Conservation (phyloP, 805 yeast genomes). For the Brettanomyces naardenensis region DNA sequence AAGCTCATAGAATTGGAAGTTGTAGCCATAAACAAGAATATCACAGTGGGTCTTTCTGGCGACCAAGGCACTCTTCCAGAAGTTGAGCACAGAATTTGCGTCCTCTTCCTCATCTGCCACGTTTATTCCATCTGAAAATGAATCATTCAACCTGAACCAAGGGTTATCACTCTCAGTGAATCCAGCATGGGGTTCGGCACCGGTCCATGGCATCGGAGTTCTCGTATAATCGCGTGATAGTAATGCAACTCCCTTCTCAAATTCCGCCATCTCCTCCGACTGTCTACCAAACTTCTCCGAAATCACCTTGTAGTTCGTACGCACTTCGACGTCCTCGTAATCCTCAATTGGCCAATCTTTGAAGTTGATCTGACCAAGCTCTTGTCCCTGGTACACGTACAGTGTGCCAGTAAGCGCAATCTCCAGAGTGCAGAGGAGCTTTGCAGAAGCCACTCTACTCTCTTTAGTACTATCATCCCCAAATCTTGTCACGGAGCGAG, state of each 20-base stretch:
- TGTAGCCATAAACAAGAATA: conserved; percentile 34
- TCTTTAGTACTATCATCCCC: conserved; percentile 32
- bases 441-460: conserved; percentile 33
- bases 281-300: background rate
- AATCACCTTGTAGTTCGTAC: background rate
- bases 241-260: background rate
- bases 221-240: conserved; percentile 6
- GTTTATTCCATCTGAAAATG: conserved; percentile 37
- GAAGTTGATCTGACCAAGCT: conserved; percentile 47
- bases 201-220: conserved; percentile 6
- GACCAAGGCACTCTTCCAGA: conserved; percentile 36
- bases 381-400: conserved; percentile 56
- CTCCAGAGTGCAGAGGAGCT: conserved; percentile 39
- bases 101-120: conserved; percentile 38
- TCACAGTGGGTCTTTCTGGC: conserved; percentile 38
- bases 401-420: conserved; percentile 44
- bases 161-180: conserved; percentile 28
- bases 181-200: background rate
- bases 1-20: conserved; percentile 34
- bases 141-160: conserved; percentile 47
- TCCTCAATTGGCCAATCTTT: conserved; percentile 38
- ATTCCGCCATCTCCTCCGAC: background rate
- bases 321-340: conserved; percentile 40
- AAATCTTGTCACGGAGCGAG: conserved; percentile 44
- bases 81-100: conserved; percentile 36